Evolutionary conservation across 2,329 filamentous ascomycete genomes (phyloP).

Genomic region (Botryotinia narcissicola): DNA sequence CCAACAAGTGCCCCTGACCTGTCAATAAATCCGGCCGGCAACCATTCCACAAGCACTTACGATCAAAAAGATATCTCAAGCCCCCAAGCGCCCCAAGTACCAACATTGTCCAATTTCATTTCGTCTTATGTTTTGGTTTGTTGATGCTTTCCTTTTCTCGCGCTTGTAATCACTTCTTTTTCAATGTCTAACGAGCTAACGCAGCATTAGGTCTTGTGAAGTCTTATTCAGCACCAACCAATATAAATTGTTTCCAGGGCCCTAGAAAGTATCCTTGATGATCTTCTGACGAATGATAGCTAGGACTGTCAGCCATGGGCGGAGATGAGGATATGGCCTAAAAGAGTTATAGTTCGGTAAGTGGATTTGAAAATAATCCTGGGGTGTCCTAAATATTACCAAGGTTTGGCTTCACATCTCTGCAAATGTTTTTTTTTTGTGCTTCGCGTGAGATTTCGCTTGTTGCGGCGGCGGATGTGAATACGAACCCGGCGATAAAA

Average conservation of each 20-base stretch:
- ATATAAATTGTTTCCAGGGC: constrained; percentile 2
- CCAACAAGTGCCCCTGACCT: constrained; percentile 27
- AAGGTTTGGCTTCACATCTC: neutral
- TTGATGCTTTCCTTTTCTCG: constrained; percentile 22
- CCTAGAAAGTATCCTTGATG: constrained; percentile 7
- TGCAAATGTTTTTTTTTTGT: neutral
- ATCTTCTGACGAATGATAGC: constrained; percentile 8
- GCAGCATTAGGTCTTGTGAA: constrained; percentile 25
- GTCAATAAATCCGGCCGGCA: constrained; percentile 29
- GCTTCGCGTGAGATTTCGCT: constrained; percentile 14
- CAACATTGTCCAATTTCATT: constrained; percentile 14
- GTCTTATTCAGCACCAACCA: constrained; percentile 31
- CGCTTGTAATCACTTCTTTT: constrained; percentile 14
- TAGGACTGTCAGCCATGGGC: neutral
- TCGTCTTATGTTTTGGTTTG: constrained; percentile 13
- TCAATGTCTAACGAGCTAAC: constrained; percentile 18
- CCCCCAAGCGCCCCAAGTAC: constrained; percentile 25
- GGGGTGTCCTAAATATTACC: neutral
- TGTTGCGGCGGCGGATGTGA: constrained; percentile 19
- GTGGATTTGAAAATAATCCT: constrained; percentile 7
- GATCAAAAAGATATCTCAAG: constrained; percentile 16
- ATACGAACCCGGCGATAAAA: constrained; percentile 19
- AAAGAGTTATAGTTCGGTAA: neutral
- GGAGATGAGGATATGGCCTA: constrained; percentile 13
- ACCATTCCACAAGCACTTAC: constrained; percentile 13